Conservation (phyloP, 2,329 filamentous ascomycete species). For the Penicillium psychrosexuale region DNA sequence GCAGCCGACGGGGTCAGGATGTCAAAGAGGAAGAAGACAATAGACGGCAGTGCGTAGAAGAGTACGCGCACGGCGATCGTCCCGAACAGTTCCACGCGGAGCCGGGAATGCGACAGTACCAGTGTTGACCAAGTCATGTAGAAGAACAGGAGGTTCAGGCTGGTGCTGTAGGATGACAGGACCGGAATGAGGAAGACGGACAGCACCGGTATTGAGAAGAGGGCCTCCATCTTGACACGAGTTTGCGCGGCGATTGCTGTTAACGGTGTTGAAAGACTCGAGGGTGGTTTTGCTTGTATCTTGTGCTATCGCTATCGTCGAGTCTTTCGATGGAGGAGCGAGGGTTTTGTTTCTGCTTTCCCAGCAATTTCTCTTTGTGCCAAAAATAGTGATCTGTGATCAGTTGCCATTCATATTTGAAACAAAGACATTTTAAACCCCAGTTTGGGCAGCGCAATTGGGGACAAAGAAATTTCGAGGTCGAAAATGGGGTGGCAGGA, state of each 20-base stretch:
- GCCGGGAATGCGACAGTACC: constrained; percentile 69
- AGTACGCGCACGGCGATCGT: constrained; percentile 64
- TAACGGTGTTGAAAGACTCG: neutral
- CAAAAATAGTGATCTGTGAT: neutral
- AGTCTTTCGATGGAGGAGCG: neutral
- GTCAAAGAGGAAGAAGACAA: constrained; percentile 72
- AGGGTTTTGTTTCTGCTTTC: neutral
- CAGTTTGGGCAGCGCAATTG: neutral
- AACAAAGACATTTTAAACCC: neutral
- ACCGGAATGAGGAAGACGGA: constrained; percentile 30
- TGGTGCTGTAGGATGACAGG: constrained; percentile 68
- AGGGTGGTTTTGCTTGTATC: constrained; percentile 1
- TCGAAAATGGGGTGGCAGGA: constrained; percentile 16
- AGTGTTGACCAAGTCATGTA: constrained; percentile 87
- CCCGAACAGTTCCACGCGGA: constrained; percentile 72
- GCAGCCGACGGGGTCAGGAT: constrained; percentile 65
- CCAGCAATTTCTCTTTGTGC: neutral
- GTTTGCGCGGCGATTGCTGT: neutral
- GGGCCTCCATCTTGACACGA: constrained; percentile 52
- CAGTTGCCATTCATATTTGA: neutral
- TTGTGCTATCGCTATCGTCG: neutral
- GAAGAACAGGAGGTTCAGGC: constrained; percentile 82
- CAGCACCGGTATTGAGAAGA: constrained; percentile 32
- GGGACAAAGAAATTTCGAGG: constrained; percentile 1
- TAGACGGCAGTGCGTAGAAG: constrained; percentile 70